phyloP scores from a whole-genome alignment of 1,284 basidiomycete species.

The Anthracocystis walkeri region DNA sequence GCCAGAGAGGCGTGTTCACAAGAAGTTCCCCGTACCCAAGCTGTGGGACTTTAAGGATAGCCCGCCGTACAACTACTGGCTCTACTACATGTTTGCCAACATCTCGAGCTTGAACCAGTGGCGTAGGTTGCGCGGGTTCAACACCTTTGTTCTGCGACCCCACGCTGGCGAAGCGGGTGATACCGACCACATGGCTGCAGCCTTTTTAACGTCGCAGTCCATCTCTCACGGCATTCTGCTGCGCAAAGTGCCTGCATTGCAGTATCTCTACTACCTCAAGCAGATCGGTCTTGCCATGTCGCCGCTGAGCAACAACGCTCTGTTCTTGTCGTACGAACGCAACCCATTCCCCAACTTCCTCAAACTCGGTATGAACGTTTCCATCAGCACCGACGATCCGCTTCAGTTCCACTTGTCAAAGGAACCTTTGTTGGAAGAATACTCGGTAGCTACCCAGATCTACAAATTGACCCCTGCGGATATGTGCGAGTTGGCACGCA shows the following conservation, averaged over 20 bases:
- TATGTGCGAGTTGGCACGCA: constrained; percentile 89
- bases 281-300: constrained; percentile 84
- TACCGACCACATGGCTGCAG: constrained; percentile 94
- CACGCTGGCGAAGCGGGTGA: constrained; percentile 99
- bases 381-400: constrained; percentile 94
- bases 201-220: constrained; percentile 95
- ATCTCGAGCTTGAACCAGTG: constrained; percentile 94
- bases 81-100: constrained; percentile 98
- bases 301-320: constrained; percentile 95
- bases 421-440: constrained; percentile 95
- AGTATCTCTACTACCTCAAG: constrained; percentile 78
- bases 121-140: constrained; percentile 87
- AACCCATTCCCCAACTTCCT: constrained; percentile 98
- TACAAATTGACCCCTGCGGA: constrained; percentile 70
- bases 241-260: constrained; percentile 90
- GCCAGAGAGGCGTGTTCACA: constrained; percentile 87
- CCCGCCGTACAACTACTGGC: constrained; percentile 91
- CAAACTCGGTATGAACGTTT: constrained; percentile 94
- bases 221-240: constrained; percentile 98
- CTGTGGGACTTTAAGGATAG: constrained; percentile 90
- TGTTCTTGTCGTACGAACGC: constrained; percentile 95
- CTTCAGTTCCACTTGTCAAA: constrained; percentile 70
- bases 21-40: constrained; percentile 93
- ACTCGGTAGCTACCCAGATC: constrained; percentile 86
- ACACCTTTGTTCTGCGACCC: constrained; percentile 93